These are phyloP conservation scores for Selenicereus undatus DNA, from an alignment of 148 eudicot genomes.

Conservation along the genomic window DNA sequence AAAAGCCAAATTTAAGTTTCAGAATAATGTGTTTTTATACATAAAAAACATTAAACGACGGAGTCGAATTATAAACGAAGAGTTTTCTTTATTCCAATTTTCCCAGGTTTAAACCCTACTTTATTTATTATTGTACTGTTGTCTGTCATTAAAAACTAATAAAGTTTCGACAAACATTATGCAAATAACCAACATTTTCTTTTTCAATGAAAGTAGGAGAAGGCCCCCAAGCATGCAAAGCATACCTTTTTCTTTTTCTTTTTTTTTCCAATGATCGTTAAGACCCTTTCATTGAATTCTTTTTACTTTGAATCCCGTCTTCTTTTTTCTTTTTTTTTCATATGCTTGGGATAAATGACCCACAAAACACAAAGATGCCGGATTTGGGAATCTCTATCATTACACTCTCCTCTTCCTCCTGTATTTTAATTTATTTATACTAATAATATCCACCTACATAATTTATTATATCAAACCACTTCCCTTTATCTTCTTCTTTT, in stretches of 20 bases:
- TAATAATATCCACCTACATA: not conserved
- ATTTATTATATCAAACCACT: not conserved
- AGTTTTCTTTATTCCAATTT: too few species aligned
- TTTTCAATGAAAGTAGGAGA: not conserved
- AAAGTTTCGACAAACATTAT: too few species aligned
- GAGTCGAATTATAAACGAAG: too few species aligned
- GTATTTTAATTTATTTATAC: not conserved
- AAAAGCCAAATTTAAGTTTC: too few species aligned
- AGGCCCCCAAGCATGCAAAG: not conserved
- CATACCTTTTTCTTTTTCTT: not conserved
- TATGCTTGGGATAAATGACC: not conserved
- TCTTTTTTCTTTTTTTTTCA: not conserved
- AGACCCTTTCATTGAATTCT: not conserved
- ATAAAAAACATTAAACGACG: too few species aligned
- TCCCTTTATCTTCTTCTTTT: not conserved
- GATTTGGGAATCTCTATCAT: constrained; percentile 11
- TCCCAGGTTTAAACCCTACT: too few species aligned
- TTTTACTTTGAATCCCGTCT: not conserved
- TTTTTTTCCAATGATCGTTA: not conserved
- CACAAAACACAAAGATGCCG: constrained; percentile 6
- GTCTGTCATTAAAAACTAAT: too few species aligned
- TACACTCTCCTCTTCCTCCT: not conserved
- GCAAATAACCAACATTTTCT: too few species aligned
- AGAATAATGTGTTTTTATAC: too few species aligned
- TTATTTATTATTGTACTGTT: too few species aligned